These are phyloP conservation scores for Hyaloscypha hepaticicola DNA, from an alignment of 495 filamentous ascomycete genomes.

Conservation along the genomic window DNA sequence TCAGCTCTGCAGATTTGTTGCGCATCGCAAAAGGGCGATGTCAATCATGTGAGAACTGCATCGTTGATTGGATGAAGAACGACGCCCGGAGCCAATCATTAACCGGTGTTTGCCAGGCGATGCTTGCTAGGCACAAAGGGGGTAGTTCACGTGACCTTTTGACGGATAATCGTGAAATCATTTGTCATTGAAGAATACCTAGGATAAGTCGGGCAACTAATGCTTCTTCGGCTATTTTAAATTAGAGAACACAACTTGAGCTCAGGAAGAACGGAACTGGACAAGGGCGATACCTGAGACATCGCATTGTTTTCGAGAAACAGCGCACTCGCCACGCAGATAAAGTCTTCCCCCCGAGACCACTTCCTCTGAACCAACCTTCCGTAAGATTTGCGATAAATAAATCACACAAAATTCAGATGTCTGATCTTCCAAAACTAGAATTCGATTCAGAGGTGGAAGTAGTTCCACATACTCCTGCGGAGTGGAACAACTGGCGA, in stretches of 20 bases:
- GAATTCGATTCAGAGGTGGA: not conserved
- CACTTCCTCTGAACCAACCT: too few relatives aligned
- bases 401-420: not conserved
- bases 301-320: too few relatives aligned
- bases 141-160: not conserved
- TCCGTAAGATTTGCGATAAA: too few relatives aligned
- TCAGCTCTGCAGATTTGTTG: not conserved
- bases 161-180: too few relatives aligned
- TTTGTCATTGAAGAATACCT: too few relatives aligned
- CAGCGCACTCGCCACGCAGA: too few relatives aligned
- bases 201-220: too few relatives aligned
- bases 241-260: too few relatives aligned
- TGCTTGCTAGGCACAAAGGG: not conserved
- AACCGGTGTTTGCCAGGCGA: not conserved
- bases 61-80: not conserved
- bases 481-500: conserved; percentile 1
- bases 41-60: not conserved
- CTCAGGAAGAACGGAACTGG: too few relatives aligned
- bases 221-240: too few relatives aligned
- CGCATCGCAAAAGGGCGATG: not conserved
- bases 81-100: not conserved
- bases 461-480: not conserved
- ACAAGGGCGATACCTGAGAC: too few relatives aligned
- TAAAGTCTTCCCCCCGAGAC: too few relatives aligned
- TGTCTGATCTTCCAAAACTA: not conserved